These are phyloP conservation scores for Piloderma croceum DNA, from an alignment of 768 basidiomycete genomes.

Conservation along the genomic window DNA sequence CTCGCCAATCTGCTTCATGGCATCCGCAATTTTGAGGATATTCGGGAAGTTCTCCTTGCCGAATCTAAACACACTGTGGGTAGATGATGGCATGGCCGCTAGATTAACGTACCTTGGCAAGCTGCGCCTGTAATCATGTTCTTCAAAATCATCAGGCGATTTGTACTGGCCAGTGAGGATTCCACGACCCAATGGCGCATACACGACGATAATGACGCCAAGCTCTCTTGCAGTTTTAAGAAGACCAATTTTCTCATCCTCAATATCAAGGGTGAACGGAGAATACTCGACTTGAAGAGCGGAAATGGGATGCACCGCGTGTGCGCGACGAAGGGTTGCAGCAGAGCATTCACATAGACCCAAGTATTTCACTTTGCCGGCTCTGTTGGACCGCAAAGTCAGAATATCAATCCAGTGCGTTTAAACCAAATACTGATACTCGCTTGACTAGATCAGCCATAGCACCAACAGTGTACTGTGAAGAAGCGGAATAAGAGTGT, in stretches of 20 bases:
- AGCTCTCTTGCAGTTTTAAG: conserved; percentile 43
- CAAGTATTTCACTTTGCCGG: conserved; percentile 43
- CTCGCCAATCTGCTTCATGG: conserved; percentile 29
- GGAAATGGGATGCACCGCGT: conserved; percentile 44
- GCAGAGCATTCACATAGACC: conserved; percentile 50
- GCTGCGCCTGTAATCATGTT: conserved; percentile 34
- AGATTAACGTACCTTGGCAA: conserved; percentile 27
- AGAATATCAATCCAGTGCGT: background rate
- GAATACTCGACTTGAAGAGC: conserved; percentile 50
- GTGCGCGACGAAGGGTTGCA: conserved; percentile 43
- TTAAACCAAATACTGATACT: conserved; percentile 2
- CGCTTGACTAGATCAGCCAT: conserved; percentile 52
- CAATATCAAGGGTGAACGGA: conserved; percentile 43
- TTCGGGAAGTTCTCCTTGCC: conserved; percentile 43
- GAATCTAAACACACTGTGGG: conserved; percentile 19
- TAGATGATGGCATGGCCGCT: conserved; percentile 10
- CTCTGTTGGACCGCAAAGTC: conserved; percentile 18
- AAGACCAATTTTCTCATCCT: conserved; percentile 36
- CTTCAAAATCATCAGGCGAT: conserved; percentile 35
- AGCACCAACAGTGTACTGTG: conserved; percentile 36
- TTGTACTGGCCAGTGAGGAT: conserved; percentile 43
- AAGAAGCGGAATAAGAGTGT: background rate
- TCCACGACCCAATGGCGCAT: conserved; percentile 49
- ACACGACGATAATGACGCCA: conserved; percentile 45
- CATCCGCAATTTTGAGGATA: conserved; percentile 37